These are phyloP conservation scores for Avena eriantha DNA, from an alignment of 176 grass and related monocot genomes.

Conservation along the genomic window DNA sequence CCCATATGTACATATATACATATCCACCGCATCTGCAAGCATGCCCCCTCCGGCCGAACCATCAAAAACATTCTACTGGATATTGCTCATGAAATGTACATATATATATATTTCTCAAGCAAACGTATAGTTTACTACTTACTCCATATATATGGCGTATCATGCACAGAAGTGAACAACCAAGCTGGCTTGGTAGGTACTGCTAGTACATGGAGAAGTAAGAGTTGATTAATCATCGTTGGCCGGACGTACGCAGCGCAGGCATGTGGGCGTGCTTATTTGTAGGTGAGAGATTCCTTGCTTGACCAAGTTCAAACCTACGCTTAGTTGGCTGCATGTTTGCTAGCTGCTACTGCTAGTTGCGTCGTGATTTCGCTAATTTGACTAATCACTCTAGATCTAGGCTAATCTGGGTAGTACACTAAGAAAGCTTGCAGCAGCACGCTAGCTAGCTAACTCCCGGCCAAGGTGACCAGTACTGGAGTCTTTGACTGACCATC, in stretches of 20 bases:
- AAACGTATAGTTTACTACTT: no score
- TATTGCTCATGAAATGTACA: neutral
- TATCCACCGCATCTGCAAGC: neutral
- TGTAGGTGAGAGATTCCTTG: slow-evolving; percentile 48
- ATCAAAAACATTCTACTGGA: slow-evolving; percentile 44
- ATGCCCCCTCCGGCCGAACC: neutral
- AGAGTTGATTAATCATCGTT: neutral
- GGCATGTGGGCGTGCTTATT: slow-evolving; percentile 43
- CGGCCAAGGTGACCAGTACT: neutral
- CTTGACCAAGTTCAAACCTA: slow-evolving; percentile 52
- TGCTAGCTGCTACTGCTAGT: neutral
- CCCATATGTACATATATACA: neutral
- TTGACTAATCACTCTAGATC: slow-evolving; percentile 52
- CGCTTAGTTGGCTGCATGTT: slow-evolving; percentile 21
- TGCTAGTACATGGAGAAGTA: neutral
- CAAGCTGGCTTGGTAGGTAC: no score
- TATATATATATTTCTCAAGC: neutral
- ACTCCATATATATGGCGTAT: no score
- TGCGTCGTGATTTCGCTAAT: slow-evolving; percentile 10
- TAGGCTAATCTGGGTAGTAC: slow-evolving; percentile 50
- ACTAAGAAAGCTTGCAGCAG: slow-evolving; percentile 23
- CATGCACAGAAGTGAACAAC: no score
- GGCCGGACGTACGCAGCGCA: slow-evolving; percentile 17
- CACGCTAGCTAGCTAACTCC: neutral
- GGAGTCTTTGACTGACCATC: neutral